These are phyloP conservation scores for Pseudogymnoascus sp. DNA, from an alignment of 2,329 filamentous ascomycete genomes.

Conservation along the genomic window DNA sequence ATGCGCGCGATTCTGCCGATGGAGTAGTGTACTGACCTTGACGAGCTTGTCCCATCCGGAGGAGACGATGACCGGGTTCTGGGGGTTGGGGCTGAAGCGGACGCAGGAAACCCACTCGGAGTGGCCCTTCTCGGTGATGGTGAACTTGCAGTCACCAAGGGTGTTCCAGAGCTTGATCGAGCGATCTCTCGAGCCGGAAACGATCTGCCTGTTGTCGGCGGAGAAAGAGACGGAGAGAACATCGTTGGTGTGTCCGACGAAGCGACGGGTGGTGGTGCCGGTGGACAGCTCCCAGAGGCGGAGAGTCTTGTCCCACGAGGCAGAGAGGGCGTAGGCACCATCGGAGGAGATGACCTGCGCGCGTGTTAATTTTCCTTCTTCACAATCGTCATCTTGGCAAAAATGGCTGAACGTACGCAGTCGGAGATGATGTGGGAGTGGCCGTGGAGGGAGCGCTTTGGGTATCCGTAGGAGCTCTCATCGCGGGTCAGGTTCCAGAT, in stretches of 20 bases:
- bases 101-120: slow-evolving; percentile 99
- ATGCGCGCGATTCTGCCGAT: slow-evolving; percentile 19
- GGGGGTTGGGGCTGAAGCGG: slow-evolving; percentile 98
- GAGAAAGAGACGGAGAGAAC: slow-evolving; percentile 99
- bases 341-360: slow-evolving; percentile 95
- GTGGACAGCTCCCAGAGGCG: slow-evolving; percentile 98
- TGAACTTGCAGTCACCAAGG: slow-evolving; percentile 99
- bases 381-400: slow-evolving; percentile 15
- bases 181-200: slow-evolving; percentile 95
- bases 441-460: slow-evolving; percentile 96
- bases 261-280: slow-evolving; percentile 93
- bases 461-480: slow-evolving; percentile 96
- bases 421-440: slow-evolving; percentile 99
- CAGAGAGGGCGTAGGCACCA: slow-evolving; percentile 96
- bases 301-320: slow-evolving; percentile 99
- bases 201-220: slow-evolving; percentile 99
- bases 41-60: slow-evolving; percentile 99
- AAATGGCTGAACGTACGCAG: slow-evolving; percentile 66
- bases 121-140: slow-evolving; percentile 99
- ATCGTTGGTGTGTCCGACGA: slow-evolving; percentile 99
- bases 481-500: slow-evolving; percentile 99
- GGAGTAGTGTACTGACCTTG: slow-evolving; percentile 66
- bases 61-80: slow-evolving; percentile 99
- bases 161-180: slow-evolving; percentile 99
- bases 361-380: slow-evolving; percentile 27